phyloP scores from a whole-genome alignment of 2,329 filamentous ascomycete genomes.

The Phaeosphaeria sp. region DNA sequence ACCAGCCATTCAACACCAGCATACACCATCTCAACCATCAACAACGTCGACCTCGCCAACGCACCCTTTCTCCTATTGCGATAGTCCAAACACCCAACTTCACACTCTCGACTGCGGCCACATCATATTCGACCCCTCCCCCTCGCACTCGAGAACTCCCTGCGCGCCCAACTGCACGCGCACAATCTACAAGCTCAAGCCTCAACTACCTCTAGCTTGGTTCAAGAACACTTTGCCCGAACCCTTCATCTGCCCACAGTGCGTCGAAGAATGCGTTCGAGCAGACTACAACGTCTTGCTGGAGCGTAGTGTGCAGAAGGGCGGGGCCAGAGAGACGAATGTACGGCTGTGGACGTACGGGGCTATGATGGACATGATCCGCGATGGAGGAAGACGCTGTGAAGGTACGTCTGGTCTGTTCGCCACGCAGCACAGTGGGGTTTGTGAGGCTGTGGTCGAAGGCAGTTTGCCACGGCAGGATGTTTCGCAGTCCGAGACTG shows the following conservation, averaged over 20 bases:
- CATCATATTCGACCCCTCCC: neutral
- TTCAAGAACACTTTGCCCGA: neutral
- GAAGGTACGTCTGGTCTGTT: neutral
- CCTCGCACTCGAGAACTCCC: neutral
- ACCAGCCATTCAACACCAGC: neutral
- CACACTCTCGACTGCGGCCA: slow-evolving; percentile 2
- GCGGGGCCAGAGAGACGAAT: neutral
- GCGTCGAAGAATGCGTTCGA: neutral
- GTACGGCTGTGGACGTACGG: neutral
- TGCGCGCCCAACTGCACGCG: neutral
- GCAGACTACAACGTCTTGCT: neutral
- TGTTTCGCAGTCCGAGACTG: neutral
- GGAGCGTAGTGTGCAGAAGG: neutral
- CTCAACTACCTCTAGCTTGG: neutral
- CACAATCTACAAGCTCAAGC: neutral
- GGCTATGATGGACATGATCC: neutral
- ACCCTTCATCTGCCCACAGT: neutral
- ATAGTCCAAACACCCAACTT: neutral
- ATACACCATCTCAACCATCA: neutral
- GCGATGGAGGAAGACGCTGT: neutral
- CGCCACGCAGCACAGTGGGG: neutral
- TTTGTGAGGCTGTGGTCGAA: neutral
- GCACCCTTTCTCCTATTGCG: neutral
- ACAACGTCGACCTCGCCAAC: neutral
- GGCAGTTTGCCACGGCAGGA: neutral